A percentile compares a stretch with the other conserved stretches of the same genome.
phyloP scores from a whole-genome alignment of 257 asterid genomes.

The Rubia yunnanensis region DNA sequence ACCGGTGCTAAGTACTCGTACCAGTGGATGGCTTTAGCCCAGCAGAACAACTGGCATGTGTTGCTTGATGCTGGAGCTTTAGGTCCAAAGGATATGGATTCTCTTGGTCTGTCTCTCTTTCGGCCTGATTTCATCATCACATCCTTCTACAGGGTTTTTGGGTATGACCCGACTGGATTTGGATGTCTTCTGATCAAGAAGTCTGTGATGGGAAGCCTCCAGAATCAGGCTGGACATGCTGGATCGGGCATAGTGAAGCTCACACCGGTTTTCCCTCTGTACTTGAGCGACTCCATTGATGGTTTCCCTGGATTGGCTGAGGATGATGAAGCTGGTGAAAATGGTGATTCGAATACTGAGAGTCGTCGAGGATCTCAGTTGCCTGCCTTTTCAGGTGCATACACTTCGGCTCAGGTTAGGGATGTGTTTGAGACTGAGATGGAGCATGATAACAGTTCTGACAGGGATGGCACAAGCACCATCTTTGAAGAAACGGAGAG shows the following conservation, averaged over 20 bases:
- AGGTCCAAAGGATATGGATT: slow-evolving; percentile 99
- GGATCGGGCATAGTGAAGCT: slow-evolving; percentile 96
- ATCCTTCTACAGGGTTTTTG: slow-evolving; percentile 90
- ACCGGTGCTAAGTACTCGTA: slow-evolving; percentile 95
- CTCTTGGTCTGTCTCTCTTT: slow-evolving; percentile 90
- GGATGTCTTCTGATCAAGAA: slow-evolving; percentile 95
- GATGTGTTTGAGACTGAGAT: slow-evolving; percentile 89
- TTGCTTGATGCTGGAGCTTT: slow-evolving; percentile 96
- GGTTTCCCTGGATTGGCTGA: slow-evolving; percentile 73
- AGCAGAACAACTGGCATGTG: slow-evolving; percentile 99
- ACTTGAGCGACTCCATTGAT: slow-evolving; percentile 90
- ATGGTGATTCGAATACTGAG: slow-evolving; percentile 48
- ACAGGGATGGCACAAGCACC: slow-evolving; percentile 91
- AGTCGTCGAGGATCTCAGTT: slow-evolving; percentile 55
- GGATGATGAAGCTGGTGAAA: slow-evolving; percentile 53
- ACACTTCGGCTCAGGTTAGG: slow-evolving; percentile 90
- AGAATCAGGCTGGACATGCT: slow-evolving; percentile 82
- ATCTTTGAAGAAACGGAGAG: slow-evolving; percentile 90
- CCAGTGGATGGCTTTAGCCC: slow-evolving; percentile 99
- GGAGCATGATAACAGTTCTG: slow-evolving; percentile 86
- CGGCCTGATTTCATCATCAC: slow-evolving; percentile 96
- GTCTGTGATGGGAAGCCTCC: slow-evolving; percentile 91
- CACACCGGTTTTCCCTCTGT: slow-evolving; percentile 77
- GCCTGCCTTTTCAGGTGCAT: slow-evolving; percentile 99
- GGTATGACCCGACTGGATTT: slow-evolving; percentile 96